Conservation (phyloP, 2,329 filamentous ascomycete genomes). For the Gaeumannomyces sp. region DNA sequence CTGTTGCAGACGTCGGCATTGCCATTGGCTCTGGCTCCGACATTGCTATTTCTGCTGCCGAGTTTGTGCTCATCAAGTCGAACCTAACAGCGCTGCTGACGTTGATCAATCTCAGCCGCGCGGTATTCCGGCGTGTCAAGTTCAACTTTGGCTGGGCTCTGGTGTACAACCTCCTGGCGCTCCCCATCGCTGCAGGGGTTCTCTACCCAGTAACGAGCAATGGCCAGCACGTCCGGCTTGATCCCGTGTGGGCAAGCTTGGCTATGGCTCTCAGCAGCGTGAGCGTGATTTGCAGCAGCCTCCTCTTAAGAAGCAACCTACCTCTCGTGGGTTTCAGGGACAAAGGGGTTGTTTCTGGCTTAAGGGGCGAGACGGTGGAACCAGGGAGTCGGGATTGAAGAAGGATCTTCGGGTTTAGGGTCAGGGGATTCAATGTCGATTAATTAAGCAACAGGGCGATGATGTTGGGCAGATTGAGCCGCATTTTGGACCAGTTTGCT, state of each 20-base stretch:
- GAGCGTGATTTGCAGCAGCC: constrained; percentile 77
- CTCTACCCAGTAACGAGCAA: constrained; percentile 53
- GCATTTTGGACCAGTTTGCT: too few species aligned
- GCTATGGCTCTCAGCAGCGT: constrained; percentile 92
- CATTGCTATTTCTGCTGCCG: constrained; percentile 73
- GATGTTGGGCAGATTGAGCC: too few species aligned
- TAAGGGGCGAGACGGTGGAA: too few species aligned
- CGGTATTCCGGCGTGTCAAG: constrained; percentile 71
- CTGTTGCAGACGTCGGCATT: constrained; percentile 74
- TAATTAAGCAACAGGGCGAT: too few species aligned
- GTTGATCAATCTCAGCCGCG: constrained; percentile 64
- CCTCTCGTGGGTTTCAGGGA: constrained; percentile 38
- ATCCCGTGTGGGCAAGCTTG: constrained; percentile 80
- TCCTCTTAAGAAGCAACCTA: constrained; percentile 55
- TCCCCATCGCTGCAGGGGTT: constrained; percentile 76
- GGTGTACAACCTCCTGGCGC: constrained; percentile 71
- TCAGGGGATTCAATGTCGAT: too few species aligned
- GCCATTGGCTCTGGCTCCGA: constrained; percentile 80
- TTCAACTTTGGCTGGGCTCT: constrained; percentile 84
- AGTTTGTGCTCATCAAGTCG: constrained; percentile 69
- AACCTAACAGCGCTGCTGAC: constrained; percentile 65
- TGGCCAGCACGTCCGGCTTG: constrained; percentile 55
- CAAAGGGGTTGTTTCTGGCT: constrained; percentile 10
- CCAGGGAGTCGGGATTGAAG: too few species aligned
- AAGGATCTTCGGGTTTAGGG: too few species aligned